These are phyloP conservation scores for Termitomyces sp. DNA, from an alignment of 768 basidiomycete species.

Conservation along the genomic window DNA sequence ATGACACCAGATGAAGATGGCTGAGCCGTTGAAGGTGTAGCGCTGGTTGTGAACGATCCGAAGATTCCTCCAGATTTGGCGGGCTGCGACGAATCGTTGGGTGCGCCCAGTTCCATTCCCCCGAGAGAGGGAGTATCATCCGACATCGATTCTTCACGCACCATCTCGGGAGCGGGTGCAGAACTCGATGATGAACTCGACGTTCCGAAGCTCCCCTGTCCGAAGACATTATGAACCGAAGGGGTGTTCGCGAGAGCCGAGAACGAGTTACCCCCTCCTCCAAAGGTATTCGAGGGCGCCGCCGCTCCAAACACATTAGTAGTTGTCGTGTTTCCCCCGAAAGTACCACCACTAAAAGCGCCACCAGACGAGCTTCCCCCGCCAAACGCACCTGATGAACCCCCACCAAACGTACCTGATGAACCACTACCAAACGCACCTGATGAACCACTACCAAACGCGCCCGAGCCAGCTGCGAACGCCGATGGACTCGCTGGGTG, in stretches of 20 bases:
- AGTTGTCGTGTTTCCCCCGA: constrained; percentile 12
- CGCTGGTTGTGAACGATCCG: constrained; percentile 22
- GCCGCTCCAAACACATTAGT: constrained; percentile 19
- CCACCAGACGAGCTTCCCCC: constrained; percentile 3
- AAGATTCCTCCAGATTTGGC: constrained; percentile 27
- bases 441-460: not conserved
- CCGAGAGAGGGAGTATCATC: constrained; percentile 31
- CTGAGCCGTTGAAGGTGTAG: constrained; percentile 13
- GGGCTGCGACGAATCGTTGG: constrained; percentile 21
- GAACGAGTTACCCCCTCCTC: constrained; percentile 14
- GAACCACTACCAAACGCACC: constrained; percentile 1
- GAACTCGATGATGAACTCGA: constrained; percentile 11
- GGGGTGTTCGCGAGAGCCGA: constrained; percentile 12
- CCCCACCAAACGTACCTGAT: constrained; percentile 16
- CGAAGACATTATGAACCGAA: constrained; percentile 17
- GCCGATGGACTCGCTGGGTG: constrained; percentile 5
- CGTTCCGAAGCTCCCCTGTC: constrained; percentile 22
- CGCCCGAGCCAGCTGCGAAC: constrained; percentile 3
- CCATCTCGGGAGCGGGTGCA: constrained; percentile 20
- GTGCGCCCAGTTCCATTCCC: constrained; percentile 16
- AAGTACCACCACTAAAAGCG: constrained; percentile 17
- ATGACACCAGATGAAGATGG: constrained; percentile 23
- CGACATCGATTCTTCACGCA: constrained; percentile 43
- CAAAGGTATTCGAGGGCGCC: constrained; percentile 14
- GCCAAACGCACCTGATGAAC: constrained; percentile 1